phyloP scores from a whole-genome alignment of 179 eudicot species.

The Kewa caespitosa region DNA sequence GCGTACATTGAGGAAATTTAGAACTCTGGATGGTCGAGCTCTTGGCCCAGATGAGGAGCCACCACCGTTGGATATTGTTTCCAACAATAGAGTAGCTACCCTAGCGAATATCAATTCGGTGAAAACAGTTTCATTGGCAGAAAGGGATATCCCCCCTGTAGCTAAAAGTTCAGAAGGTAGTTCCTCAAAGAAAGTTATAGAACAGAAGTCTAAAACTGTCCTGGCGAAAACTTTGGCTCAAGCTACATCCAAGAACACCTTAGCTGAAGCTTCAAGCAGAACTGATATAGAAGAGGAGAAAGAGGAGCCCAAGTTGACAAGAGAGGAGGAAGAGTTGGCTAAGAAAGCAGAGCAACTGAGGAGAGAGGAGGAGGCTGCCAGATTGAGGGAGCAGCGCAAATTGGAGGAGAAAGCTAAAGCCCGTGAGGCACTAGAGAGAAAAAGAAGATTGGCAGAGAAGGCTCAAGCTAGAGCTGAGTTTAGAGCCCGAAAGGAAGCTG shows the following conservation, averaged over 20 bases:
- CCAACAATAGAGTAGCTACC: constrained; percentile 33
- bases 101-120: constrained; percentile 30
- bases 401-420: constrained; percentile 78
- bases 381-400: constrained; percentile 66
- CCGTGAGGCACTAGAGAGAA: constrained; percentile 77
- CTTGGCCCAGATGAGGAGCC: constrained; percentile 83
- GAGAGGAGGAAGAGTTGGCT: constrained; percentile 67
- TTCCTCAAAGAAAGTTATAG: constrained; percentile 30
- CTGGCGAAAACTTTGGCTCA: constrained; percentile 28
- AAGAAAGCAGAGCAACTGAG: constrained; percentile 57
- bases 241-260: constrained; percentile 13
- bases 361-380: constrained; percentile 57
- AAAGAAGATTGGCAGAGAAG: constrained; percentile 65
- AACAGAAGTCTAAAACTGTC: constrained; percentile 36
- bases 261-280: constrained; percentile 31
- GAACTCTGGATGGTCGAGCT: constrained; percentile 75
- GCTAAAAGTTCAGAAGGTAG: constrained; percentile 33
- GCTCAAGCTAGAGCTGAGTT: constrained; percentile 67
- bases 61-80: constrained; percentile 34
- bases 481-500: constrained; percentile 80
- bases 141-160: constrained; percentile 30
- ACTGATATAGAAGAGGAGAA: constrained; percentile 36
- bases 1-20: constrained; percentile 70
- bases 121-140: constrained; percentile 15
- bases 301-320: constrained; percentile 37